Evolutionary conservation across 345 rosid species (phyloP), one percentile per base, ranked within the genome.

Genomic region (Leavenworthia alabamica): DNA sequence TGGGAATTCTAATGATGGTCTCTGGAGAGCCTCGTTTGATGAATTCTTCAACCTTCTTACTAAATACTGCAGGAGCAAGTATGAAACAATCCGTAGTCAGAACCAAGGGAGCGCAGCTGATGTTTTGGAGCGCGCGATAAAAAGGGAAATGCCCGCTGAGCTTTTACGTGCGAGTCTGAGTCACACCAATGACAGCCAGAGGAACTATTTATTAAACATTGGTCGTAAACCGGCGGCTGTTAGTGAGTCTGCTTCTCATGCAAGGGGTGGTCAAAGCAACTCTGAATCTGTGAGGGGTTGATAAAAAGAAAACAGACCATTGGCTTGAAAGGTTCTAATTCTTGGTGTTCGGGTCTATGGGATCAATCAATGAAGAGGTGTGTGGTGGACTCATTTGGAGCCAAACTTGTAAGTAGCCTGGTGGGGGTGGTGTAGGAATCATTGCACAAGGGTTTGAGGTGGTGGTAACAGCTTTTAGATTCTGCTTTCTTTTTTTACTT

Each of bases 1-100:
- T 58, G 79, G 73, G 45, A 64, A 64, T 64, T 77, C 90, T 0
- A 90, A 81, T 60, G 85, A 77, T 70, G 77, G 80, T 7, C 85
- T 94, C 6, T 94, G 99, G 99, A 84, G 88, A 71, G 97, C 97
- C 31, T 90, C 99, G 1, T 94, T 94, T 70, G 80, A 88, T 71
- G 96, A 90, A 56, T 94, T 88, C 74, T 94, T 94, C 64, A 78
- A 71, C n/a, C 95, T 90, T 58, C 90, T 94, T 50, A 88, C 95
- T 10, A 94, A 94, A 80, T 94, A 94, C 71, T 94, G 99, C 79
- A 74, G 78, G 65, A 78, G 81, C 65, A 94, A 94, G 62, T 94
- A 94, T 22, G 96, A 94, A 37, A 82, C 95, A 0, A 90, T 94
- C 60, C 70, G 76, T 39, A 41, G 75, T 33, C 83, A 80, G 74